A percentile compares a stretch with the other conserved stretches of the same genome.
Conservation (phyloP, 1,284 basidiomycete species). For the Papiliotrema laurentii region DNA sequence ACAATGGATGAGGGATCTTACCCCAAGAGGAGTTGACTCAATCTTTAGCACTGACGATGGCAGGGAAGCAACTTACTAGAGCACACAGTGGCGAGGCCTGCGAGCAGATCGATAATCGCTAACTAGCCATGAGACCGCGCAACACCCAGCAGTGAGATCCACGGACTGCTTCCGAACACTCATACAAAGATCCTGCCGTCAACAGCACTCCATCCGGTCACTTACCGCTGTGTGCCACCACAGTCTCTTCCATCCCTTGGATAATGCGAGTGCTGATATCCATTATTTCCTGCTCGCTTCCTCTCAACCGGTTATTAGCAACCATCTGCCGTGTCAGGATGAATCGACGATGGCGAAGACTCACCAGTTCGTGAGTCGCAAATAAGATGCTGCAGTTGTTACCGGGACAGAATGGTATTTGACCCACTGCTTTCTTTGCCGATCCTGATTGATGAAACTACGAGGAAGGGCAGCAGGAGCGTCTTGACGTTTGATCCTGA, state of each 20-base stretch:
- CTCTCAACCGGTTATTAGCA: slow-evolving; percentile 25
- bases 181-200: slow-evolving; percentile 61
- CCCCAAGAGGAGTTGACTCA: not conserved
- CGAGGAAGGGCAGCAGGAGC: not conserved
- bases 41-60: too few relatives aligned
- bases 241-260: slow-evolving; percentile 61
- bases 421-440: slow-evolving; percentile 5
- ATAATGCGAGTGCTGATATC: slow-evolving; percentile 78
- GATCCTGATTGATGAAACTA: slow-evolving; percentile 5
- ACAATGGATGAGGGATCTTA: not conserved
- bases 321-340: slow-evolving; percentile 13
- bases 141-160: not conserved
- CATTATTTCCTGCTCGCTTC: slow-evolving; percentile 52
- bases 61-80: slow-evolving; percentile 55
- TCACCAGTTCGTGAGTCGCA: slow-evolving; percentile 71
- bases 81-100: slow-evolving; percentile 75
- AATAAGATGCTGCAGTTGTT: slow-evolving; percentile 51
- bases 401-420: too few relatives aligned
- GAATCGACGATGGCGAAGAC: slow-evolving; percentile 20
- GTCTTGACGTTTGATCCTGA: not conserved
- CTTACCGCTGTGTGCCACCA: slow-evolving; percentile 59
- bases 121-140: slow-evolving; percentile 52
- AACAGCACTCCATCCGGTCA: not conserved
- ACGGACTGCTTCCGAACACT: slow-evolving; percentile 76
- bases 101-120: slow-evolving; percentile 74